Evolutionary conservation across 2,329 filamentous ascomycete genomes (phyloP).

Genomic region (Fusarium foetens): DNA sequence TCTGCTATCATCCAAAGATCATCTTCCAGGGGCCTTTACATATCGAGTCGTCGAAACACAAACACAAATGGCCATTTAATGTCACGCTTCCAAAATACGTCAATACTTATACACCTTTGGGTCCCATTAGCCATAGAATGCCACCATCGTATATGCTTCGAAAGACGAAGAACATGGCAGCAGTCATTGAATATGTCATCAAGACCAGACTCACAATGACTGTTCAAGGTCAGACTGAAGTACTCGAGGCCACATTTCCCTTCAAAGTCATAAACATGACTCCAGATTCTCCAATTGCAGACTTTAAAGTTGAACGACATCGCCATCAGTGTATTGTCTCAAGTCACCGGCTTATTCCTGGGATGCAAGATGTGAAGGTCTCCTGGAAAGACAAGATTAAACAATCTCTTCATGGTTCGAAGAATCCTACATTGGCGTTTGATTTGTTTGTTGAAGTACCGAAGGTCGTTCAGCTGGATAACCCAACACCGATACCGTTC

Average conservation of each 20-base stretch:
- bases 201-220: conserved; percentile 42
- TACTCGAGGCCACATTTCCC: conserved; percentile 35
- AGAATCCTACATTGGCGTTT: conserved; percentile 47
- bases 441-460: conserved; percentile 44
- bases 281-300: conserved; percentile 23
- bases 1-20: background rate
- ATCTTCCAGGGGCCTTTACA: conserved; percentile 43
- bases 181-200: conserved; percentile 48
- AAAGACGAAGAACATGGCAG: background rate
- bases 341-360: conserved; percentile 47
- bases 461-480: conserved; percentile 45
- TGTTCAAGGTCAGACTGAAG: background rate
- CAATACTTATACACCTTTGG: background rate
- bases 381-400: conserved; percentile 48
- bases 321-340: background rate
- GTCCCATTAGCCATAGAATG: background rate
- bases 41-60: conserved; percentile 18
- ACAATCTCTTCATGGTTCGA: conserved; percentile 47
- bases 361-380: conserved; percentile 43
- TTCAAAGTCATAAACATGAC: conserved; percentile 28
- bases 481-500: conserved; percentile 39
- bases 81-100: conserved; percentile 41
- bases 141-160: conserved; percentile 8
- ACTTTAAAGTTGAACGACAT: conserved; percentile 15
- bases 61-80: conserved; percentile 43